Base-by-base conservation (phyloP, 345 rosid genomes). In the Mallotus nudiflorus region DNA sequence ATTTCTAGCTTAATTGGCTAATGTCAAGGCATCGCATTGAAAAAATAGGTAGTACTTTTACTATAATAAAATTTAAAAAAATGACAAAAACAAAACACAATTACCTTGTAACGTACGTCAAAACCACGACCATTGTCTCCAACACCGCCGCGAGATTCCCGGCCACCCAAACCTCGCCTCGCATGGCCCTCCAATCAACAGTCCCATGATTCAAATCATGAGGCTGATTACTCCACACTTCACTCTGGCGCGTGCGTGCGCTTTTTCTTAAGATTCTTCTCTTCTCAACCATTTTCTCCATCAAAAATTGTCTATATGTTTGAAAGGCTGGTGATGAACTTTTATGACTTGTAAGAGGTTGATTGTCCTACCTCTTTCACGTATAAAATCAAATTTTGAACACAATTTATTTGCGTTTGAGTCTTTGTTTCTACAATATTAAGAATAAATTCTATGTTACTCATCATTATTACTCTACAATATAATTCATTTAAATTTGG, bases 61-160 rank as follows among this genome's bases (percentile, higher is more conserved):
- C 11, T 4, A 42, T 8, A 42, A 42, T 3, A 3, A 42, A 9
- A 42, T 42, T 4, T 42, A 42, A 8, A 42, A 4, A 42, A 42
- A 42, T 42, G 11, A 42, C 16, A 12, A 50, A 0, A 39, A 18
- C 25, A 37, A 50, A 67, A 65, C 68, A 65, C 22, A 40, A 22
- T 31, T 80, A 10, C 39, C 72, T 61, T 65, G 63, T 48, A 28
- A 31, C 69, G 48, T 6, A 69, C 57, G 83, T 70, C 44, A 69
- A 69, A 59, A n/a, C n/a, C 45, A 33, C 60, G 53, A 69, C 66
- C 65, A 37, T 28, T 31, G 52, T 67, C 58, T 22, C 80, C 75
- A 76, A 56, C 83, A 80, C 67, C 67, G 78, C 37, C 60, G 75
- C 83, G 78, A 56, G 81, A 80, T 76, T 80, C 81, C 76, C 83